Evolutionary conservation across 352 stramenopile species (phyloP).

Genomic region (Stramenopiles sp.): DNA sequence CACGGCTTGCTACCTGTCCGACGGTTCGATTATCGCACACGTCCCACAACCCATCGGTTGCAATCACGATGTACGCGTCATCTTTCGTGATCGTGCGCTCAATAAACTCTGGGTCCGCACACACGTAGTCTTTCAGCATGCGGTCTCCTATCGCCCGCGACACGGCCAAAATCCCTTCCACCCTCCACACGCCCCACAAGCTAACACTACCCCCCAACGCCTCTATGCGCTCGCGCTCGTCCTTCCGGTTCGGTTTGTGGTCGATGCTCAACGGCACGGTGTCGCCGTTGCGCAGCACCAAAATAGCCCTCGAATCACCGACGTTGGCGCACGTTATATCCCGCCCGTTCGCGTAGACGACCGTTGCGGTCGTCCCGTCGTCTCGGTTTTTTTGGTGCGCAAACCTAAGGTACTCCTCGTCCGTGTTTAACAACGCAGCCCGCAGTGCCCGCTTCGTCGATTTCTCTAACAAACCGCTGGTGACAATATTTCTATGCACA

Average conservation of each 20-base stretch:
- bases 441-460: background rate
- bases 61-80: constrained; percentile 58
- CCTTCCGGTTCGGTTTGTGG: constrained; percentile 46
- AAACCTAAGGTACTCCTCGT: background rate
- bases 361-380: background rate
- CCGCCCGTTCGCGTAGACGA: background rate
- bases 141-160: constrained; percentile 68
- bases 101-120: constrained; percentile 49
- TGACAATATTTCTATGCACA: background rate
- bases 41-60: constrained; percentile 73
- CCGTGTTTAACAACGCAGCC: background rate
- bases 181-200: constrained; percentile 69
- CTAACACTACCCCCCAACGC: constrained; percentile 54
- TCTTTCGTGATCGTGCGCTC: constrained; percentile 32
- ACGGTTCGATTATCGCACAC: constrained; percentile 43
- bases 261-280: background rate
- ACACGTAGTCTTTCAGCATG: constrained; percentile 72
- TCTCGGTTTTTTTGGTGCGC: background rate
- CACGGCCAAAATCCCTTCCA: constrained; percentile 75
- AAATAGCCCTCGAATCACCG: constrained; percentile 44
- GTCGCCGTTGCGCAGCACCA: constrained; percentile 27
- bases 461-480: background rate
- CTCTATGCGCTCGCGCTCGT: constrained; percentile 62
- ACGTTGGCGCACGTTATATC: constrained; percentile 32
- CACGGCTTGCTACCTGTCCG: background rate